Evolutionary conservation across 345 rosid species (phyloP), one percentile per base, ranked within the genome.

Genomic region (Fremontodendron californicum): DNA sequence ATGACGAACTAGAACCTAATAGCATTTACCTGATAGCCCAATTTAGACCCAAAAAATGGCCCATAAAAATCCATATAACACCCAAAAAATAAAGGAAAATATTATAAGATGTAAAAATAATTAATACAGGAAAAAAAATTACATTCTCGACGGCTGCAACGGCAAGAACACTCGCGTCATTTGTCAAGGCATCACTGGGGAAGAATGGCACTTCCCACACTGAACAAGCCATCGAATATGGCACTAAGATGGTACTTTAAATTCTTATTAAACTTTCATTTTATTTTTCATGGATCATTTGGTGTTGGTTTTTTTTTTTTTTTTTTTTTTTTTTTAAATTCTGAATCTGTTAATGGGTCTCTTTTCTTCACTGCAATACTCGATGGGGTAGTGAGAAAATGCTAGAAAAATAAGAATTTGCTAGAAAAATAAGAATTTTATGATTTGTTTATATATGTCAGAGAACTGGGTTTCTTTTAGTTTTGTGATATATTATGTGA

Each of bases 101-200:
- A n/a, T n/a, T n/a, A n/a, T n/a, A n/a, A n/a, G n/a, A n/a, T n/a
- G n/a, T n/a, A n/a, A n/a, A n/a, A n/a, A n/a, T n/a, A n/a, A n/a
- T n/a, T n/a, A n/a, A n/a, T n/a, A n/a, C n/a, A n/a, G n/a, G n/a
- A n/a, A n/a, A n/a, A n/a, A n/a, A n/a, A n/a, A n/a, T n/a, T n/a
- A n/a, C n/a, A n/a, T 74, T 86, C 73, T 89, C 88, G 23, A 85
- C 93, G n/a, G 85, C 88, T 77, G 84, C 92, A 0, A 51, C 77
- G 97, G 92, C 88, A 90, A 95, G 78, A 95, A 85, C 82, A 92
- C 93, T 1, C 88, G 99, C 49, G 89, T 95, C 62, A 87, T 95
- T 16, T 95, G 98, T 78, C 99, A 95, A 80, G 99, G 99, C 11
- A 92, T 95, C 85, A 95, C 98, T 25, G n/a, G 98, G 99, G 0